phyloP scores from a whole-genome alignment of 2,329 filamentous ascomycete genomes.

The Reticulascus tulasneorum region DNA sequence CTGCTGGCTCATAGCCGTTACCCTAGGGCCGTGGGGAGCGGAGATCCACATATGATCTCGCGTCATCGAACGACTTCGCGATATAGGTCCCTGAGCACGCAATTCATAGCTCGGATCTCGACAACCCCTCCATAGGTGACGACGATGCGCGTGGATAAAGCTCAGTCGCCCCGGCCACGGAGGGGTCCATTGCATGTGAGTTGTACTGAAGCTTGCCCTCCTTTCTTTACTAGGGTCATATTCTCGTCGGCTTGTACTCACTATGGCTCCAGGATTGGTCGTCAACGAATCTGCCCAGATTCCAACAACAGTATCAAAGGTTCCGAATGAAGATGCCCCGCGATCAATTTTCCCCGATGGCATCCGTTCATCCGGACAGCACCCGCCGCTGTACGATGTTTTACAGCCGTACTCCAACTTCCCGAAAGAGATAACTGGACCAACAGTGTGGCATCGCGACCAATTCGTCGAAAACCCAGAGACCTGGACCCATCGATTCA shows the following conservation, averaged over 20 bases:
- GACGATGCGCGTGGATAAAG: too few species aligned
- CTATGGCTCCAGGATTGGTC: conserved; percentile 17
- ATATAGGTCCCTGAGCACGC: conserved; percentile 15
- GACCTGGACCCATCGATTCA: conserved; percentile 70
- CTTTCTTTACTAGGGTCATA: conserved; percentile 1
- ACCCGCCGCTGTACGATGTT: conserved; percentile 61
- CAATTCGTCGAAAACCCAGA: conserved; percentile 61
- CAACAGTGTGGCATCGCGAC: conserved; percentile 67
- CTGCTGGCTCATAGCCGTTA: too few species aligned
- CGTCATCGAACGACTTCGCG: conserved; percentile 14
- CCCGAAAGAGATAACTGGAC: conserved; percentile 65
- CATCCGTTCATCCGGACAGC: conserved; percentile 62
- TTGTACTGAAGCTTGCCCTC: too few species aligned
- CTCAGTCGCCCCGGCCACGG: too few species aligned
- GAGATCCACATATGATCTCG: conserved; percentile 8
- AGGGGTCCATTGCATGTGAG: too few species aligned
- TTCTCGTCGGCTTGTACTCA: neutral
- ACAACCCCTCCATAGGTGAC: conserved; percentile 3
- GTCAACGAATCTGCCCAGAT: conserved; percentile 12
- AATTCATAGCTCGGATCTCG: conserved; percentile 11
- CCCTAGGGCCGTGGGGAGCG: too few species aligned
- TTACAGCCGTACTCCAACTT: conserved; percentile 67
- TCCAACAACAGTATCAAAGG: conserved; percentile 6
- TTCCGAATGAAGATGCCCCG: conserved; percentile 29
- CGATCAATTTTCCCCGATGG: conserved; percentile 41